phyloP scores from a whole-genome alignment of 2,329 filamentous ascomycete species.

The Xylaria sp. region DNA sequence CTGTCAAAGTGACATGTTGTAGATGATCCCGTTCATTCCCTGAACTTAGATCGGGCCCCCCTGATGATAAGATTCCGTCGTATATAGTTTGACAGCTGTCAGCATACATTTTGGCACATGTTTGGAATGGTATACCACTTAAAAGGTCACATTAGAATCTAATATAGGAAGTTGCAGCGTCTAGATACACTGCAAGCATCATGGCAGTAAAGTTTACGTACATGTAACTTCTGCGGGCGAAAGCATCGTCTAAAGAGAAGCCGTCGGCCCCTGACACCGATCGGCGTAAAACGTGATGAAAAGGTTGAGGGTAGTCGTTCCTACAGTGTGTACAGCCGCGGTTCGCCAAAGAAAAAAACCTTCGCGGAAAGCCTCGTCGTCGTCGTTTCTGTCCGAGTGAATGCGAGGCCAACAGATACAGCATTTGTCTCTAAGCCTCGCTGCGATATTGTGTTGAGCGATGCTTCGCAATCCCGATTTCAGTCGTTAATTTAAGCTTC shows the following conservation, averaged over 20 bases:
- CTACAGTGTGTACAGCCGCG: not conserved
- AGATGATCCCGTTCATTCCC: not conserved
- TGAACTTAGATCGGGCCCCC: not conserved
- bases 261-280: slow-evolving; percentile 21
- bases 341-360: not conserved
- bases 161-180: slow-evolving; percentile 8
- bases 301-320: not conserved
- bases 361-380: not conserved
- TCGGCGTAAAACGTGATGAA: slow-evolving; percentile 2
- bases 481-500: slow-evolving; percentile 11
- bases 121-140: not conserved
- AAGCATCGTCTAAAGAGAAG: not conserved
- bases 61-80: not conserved
- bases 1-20: not conserved
- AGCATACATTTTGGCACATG: not conserved
- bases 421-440: not conserved
- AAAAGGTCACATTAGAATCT: not conserved
- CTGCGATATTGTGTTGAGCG: not conserved
- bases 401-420: not conserved
- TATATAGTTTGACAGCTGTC: slow-evolving; percentile 1
- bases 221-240: not conserved
- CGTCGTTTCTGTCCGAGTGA: not conserved
- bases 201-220: not conserved
- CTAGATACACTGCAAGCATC: not conserved
- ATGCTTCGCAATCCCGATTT: not conserved